Conservation (phyloP, 768 basidiomycete genomes). For the Leccinum uliginosum region DNA sequence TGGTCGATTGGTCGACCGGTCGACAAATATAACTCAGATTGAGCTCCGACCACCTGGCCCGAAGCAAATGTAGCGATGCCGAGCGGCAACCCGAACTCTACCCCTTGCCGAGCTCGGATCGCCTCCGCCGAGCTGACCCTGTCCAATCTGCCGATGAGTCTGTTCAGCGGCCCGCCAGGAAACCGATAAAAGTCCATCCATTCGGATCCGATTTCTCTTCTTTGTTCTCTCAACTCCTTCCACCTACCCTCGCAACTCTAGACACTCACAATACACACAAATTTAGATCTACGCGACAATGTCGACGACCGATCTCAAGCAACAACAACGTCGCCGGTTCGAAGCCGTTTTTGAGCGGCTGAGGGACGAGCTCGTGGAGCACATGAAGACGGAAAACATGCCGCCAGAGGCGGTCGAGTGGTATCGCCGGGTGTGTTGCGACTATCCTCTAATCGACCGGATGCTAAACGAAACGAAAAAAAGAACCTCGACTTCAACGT, state of each 20-base stretch:
- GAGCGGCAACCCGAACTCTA: too few species aligned
- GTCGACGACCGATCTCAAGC: slow-evolving; percentile 32
- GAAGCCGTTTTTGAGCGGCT: slow-evolving; percentile 67
- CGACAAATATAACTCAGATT: not conserved
- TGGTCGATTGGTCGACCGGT: not conserved
- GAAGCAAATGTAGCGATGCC: too few species aligned
- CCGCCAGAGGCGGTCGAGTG: slow-evolving; percentile 76
- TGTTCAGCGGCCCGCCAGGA: not conserved
- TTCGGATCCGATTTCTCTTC: not conserved
- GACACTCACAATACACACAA: not conserved
- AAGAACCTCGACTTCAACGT: slow-evolving; percentile 91
- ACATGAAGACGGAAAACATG: slow-evolving; percentile 69
- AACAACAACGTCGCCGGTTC: slow-evolving; percentile 58
- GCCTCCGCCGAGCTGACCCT: too few species aligned
- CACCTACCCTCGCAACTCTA: not conserved
- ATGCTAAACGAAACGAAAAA: slow-evolving; percentile 50
- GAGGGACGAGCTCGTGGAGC: slow-evolving; percentile 70
- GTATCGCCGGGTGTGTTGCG: slow-evolving; percentile 59
- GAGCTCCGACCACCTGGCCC: not conserved
- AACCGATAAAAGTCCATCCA: not conserved
- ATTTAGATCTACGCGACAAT: slow-evolving; percentile 6
- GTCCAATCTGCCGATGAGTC: too few species aligned
- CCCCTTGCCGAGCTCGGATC: not conserved
- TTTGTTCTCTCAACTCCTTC: not conserved
- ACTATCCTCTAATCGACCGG: slow-evolving; percentile 42